These are phyloP conservation scores for Crithidia brevicula DNA, from an alignment of 208 protist species.

Conservation along the genomic window DNA sequence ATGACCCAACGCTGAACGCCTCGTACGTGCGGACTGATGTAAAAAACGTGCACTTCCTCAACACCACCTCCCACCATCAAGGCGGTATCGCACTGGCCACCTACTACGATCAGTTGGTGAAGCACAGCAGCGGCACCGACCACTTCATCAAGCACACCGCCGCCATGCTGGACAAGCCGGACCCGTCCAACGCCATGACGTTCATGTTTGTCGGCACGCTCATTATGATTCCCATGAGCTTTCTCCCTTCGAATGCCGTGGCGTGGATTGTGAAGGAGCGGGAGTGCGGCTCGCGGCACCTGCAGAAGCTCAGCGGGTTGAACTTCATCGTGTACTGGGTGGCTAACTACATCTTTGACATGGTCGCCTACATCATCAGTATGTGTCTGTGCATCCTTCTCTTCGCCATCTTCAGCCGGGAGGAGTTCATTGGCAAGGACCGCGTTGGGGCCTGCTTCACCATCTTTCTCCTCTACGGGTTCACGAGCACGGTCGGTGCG, in stretches of 20 bases:
- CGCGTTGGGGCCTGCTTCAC: constrained; percentile 32
- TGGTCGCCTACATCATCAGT: constrained; percentile 40
- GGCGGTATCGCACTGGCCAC: constrained; percentile 42
- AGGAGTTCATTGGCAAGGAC: constrained; percentile 44
- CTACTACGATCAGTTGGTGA: constrained; percentile 94
- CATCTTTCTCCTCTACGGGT: constrained; percentile 52
- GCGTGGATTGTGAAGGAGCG: constrained; percentile 85
- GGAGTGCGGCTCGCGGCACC: constrained; percentile 67
- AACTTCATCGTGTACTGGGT: constrained; percentile 71
- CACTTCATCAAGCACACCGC: background rate
- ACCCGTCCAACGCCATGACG: constrained; percentile 2
- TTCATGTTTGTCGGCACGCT: constrained; percentile 34
- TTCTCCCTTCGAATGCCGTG: constrained; percentile 67
- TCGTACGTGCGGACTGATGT: background rate
- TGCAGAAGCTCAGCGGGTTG: constrained; percentile 82
- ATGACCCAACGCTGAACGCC: constrained; percentile 9
- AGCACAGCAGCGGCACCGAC: background rate
- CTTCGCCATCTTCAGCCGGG: constrained; percentile 46
- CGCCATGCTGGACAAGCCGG: constrained; percentile 2
- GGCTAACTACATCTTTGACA: constrained; percentile 71
- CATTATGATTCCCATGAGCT: constrained; percentile 71
- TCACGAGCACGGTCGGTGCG: constrained; percentile 28
- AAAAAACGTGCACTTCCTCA: constrained; percentile 16
- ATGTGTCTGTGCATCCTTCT: constrained; percentile 47
- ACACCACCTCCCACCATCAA: constrained; percentile 33